Evolutionary conservation across 345 rosid genomes (phyloP).

Genomic region (Acer yangbiense): DNA sequence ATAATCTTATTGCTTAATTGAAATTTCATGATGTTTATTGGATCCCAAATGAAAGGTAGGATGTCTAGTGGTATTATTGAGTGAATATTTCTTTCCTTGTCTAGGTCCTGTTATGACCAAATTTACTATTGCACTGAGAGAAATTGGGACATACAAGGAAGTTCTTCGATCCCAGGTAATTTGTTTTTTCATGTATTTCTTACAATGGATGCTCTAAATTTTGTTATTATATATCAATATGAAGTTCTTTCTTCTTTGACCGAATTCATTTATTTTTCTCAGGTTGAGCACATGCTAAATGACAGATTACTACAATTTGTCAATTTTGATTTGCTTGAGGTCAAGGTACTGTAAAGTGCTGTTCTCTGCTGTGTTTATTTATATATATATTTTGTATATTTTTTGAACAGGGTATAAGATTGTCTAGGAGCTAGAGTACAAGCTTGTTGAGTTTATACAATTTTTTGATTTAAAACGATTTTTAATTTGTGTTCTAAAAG

Average conservation of each 20-base stretch:
- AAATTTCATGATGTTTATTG: background rate
- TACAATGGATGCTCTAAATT: background rate
- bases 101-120: slow-evolving; percentile 99
- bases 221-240: background rate
- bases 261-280: slow-evolving; percentile 25
- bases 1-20: background rate
- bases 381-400: background rate
- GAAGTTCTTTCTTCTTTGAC: background rate
- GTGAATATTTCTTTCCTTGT: slow-evolving; percentile 25
- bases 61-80: slow-evolving; percentile 20
- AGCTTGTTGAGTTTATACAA: background rate
- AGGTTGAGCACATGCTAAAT: slow-evolving; percentile 96
- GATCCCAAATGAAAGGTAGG: background rate
- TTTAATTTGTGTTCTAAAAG: slow-evolving; percentile 23
- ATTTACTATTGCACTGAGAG: slow-evolving; percentile 97
- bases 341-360: slow-evolving; percentile 67
- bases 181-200: background rate
- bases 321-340: slow-evolving; percentile 83
- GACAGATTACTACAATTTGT: slow-evolving; percentile 91
- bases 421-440: background rate
- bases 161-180: slow-evolving; percentile 95
- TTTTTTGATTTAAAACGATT: background rate
- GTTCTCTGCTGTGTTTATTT: slow-evolving; percentile 13
- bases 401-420: slow-evolving; percentile 4
- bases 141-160: slow-evolving; percentile 97